Percentiles rank a stretch among this genome's conserved stretches.
phyloP scores from a whole-genome alignment of 257 asterid genomes.

The Knoxia roxburghii region DNA sequence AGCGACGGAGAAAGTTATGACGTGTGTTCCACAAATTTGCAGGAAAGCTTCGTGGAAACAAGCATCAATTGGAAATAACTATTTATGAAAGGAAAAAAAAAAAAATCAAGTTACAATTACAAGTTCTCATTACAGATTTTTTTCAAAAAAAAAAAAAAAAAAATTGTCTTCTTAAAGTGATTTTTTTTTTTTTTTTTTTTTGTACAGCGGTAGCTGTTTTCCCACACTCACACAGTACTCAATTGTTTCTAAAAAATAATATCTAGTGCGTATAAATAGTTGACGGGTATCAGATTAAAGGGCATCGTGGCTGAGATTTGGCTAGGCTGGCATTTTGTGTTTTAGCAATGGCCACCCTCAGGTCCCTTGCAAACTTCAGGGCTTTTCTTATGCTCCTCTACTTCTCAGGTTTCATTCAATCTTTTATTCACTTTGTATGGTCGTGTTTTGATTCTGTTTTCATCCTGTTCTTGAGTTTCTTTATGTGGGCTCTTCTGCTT shows the following conservation, averaged over 20 bases:
- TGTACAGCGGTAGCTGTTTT: too few species aligned
- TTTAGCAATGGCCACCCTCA: conserved; percentile 57
- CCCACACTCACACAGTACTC: neutral
- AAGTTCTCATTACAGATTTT: neutral
- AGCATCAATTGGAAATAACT: neutral
- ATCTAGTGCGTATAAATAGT: conserved; percentile 16
- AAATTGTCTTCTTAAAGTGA: too few species aligned
- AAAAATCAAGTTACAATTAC: neutral
- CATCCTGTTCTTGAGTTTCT: neutral
- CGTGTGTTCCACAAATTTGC: neutral
- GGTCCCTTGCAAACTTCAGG: conserved; percentile 24
- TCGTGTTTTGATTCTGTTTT: conserved; percentile 4
- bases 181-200: too few species aligned
- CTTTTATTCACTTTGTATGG: neutral
- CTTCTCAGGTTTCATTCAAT: conserved; percentile 53
- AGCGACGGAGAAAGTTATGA: neutral
- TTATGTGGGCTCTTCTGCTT: conserved; percentile 3
- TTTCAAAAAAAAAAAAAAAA: too few species aligned
- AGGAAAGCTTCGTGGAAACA: neutral
- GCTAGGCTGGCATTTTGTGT: conserved; percentile 39
- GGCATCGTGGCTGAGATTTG: conserved; percentile 41
- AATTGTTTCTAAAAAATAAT: neutral
- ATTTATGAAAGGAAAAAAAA: neutral
- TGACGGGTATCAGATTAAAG: conserved; percentile 11
- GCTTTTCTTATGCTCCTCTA: conserved; percentile 44